Evolutionary conservation across 75 land plant genomes (phyloP), one percentile per base, ranked within the genome.

Genomic region (Pinus tabuliformis): DNA sequence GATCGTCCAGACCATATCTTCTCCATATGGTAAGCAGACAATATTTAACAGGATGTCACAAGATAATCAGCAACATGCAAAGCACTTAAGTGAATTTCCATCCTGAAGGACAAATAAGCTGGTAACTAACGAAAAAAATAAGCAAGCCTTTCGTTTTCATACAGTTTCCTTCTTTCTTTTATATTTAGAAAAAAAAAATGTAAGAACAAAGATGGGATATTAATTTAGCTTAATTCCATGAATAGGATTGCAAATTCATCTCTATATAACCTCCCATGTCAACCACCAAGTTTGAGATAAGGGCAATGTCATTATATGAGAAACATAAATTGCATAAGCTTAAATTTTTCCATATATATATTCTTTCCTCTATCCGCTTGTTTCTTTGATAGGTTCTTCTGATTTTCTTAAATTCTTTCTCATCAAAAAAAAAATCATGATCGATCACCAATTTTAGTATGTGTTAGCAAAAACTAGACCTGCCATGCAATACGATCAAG

Each of bases 401-500:
- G 39, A n/a, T 68, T 68, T 68, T n/a, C 72, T 68, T 20, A 68
- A 68, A 68, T 68, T n/a, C 30, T 59, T 54, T 6, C 56, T 21
- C 56, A 56, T 24, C 68, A 12, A 16, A 58, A n/a, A n/a, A 26
- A 5, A 62, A 15, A 62, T 66, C 11, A 8, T 68, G 42, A 39
- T 68, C 39, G 11, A 39, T 18, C 17, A 68, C 7, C 24, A 68
- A 64, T 39, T 68, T 68, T n/a, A 42, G 12, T 68, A 1, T 68
- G 3, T 68, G 39, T n/a, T 68, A 39, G n/a, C 36, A 64, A 17
- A 39, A 59, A 54, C 45, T 62, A 58, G 36, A 96, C 97, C 92
- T 96, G 99, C 99, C 99, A 96, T 15, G 99, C 99, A 76, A 96
- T 96, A 18, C 97, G 86, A 80, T 96, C 99, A 57, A 96, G 82